These are phyloP conservation scores for Candida arabinofermentans DNA, from an alignment of 805 yeast genomes.

Conservation along the genomic window DNA sequence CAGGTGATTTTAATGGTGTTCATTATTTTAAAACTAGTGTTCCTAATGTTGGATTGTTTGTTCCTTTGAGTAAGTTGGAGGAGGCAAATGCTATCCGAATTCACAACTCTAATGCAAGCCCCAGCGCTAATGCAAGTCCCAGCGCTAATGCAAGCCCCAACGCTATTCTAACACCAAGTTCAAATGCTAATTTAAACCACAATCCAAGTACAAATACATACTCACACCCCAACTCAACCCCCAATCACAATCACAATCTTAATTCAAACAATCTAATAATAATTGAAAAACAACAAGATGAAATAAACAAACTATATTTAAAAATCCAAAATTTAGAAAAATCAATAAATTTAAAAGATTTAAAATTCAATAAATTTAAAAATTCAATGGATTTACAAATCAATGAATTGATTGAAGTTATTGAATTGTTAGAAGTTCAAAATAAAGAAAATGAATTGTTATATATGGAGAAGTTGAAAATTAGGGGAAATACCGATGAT, in stretches of 20 bases:
- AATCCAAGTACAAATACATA: too few relatives aligned
- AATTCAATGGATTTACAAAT: conserved; percentile 48
- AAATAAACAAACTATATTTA: too few relatives aligned
- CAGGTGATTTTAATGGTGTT: conserved; percentile 74
- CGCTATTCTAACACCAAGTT: too few relatives aligned
- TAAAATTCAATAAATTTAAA: conserved; percentile 43
- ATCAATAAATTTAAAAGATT: conserved; percentile 41
- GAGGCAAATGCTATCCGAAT: conserved; percentile 12
- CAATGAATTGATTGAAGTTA: conserved; percentile 54
- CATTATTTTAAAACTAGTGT: conserved; percentile 61
- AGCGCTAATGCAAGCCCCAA: too few relatives aligned
- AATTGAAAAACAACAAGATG: too few relatives aligned
- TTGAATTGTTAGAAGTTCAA: conserved; percentile 51
- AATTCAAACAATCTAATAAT: too few relatives aligned
- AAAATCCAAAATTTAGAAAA: too few relatives aligned
- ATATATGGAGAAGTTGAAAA: conserved; percentile 43
- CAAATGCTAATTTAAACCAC: too few relatives aligned
- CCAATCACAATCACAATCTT: too few relatives aligned
- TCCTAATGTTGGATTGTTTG: conserved; percentile 72
- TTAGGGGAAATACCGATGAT: neutral
- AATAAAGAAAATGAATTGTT: conserved; percentile 51
- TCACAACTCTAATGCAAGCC: too few relatives aligned
- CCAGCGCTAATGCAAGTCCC: too few relatives aligned
- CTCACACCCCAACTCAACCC: too few relatives aligned
- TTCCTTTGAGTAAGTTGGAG: conserved; percentile 47